phyloP scores from a whole-genome alignment of 768 basidiomycete genomes.

The Sarcodon aspratus region DNA sequence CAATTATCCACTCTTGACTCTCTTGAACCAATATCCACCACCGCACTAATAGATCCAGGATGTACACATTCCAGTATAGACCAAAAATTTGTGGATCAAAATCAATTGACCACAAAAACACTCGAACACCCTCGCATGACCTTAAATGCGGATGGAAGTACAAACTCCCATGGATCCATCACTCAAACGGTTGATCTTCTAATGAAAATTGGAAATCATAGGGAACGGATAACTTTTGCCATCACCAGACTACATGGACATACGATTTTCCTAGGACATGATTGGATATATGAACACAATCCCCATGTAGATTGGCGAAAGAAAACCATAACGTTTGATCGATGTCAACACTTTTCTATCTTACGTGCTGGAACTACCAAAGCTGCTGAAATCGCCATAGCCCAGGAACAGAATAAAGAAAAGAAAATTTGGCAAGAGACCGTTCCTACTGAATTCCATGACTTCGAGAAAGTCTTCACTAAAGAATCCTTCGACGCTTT shows the following conservation, averaged over 20 bases:
- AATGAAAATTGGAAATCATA: constrained; percentile 4
- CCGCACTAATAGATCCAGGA: constrained; percentile 11
- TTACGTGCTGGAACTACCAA: neutral
- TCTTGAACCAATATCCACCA: no score
- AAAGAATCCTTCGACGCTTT: constrained; percentile 1
- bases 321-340: constrained; percentile 1
- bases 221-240: constrained; percentile 2
- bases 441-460: constrained; percentile 5
- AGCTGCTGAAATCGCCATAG: constrained; percentile 5
- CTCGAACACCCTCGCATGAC: constrained; percentile 2
- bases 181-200: constrained; percentile 2
- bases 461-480: constrained; percentile 13
- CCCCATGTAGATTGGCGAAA: constrained; percentile 9
- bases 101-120: neutral
- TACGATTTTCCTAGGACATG: constrained; percentile 8
- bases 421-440: constrained; percentile 2
- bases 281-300: constrained; percentile 10
- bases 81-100: constrained; percentile 3
- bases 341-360: neutral
- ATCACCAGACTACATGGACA: constrained; percentile 5
- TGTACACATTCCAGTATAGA: constrained; percentile 12
- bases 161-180: constrained; percentile 5
- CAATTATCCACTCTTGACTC: no score
- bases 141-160: constrained; percentile 7
- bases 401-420: neutral